Conservation (phyloP, 495 filamentous ascomycete genomes). For the Talaromyces nanjingensis region DNA sequence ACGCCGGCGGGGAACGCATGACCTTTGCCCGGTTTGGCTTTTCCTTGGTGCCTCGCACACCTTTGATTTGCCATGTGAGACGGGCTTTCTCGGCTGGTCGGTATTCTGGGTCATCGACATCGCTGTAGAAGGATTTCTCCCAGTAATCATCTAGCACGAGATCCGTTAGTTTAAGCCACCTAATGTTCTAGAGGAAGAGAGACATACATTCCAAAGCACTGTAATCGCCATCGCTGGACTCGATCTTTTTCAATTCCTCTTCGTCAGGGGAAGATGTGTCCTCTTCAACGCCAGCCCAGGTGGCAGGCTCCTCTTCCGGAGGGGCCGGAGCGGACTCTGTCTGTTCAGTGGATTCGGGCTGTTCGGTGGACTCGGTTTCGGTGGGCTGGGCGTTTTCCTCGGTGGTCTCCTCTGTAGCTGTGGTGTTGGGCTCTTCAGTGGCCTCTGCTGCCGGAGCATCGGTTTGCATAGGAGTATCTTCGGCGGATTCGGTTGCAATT, state of each 20-base stretch:
- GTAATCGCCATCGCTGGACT: slow-evolving; percentile 37
- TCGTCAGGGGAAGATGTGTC: slow-evolving; percentile 52
- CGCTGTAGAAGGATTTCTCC: slow-evolving; percentile 50
- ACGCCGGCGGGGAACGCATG: slow-evolving; percentile 53
- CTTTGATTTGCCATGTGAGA: slow-evolving; percentile 53
- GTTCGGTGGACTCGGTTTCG: slow-evolving; percentile 6
- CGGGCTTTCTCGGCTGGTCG: slow-evolving; percentile 42
- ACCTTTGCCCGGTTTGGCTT: slow-evolving; percentile 50
- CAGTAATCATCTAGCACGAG: slow-evolving; percentile 44
- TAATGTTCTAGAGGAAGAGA: background rate
- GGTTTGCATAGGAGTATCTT: background rate
- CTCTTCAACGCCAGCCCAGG: slow-evolving; percentile 46
- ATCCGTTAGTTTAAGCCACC: background rate
- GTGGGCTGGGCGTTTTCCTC: background rate
- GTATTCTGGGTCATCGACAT: slow-evolving; percentile 56
- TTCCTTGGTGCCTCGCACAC: slow-evolving; percentile 55
- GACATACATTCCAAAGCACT: slow-evolving; percentile 49
- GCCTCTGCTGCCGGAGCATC: background rate
- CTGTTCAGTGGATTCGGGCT: slow-evolving; percentile 8
- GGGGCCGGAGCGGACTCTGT: slow-evolving; percentile 12
- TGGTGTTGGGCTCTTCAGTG: background rate
- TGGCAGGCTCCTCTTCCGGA: slow-evolving; percentile 37
- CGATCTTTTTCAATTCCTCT: slow-evolving; percentile 54
- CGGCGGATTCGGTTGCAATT: background rate
- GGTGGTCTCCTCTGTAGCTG: background rate